Evolutionary conservation across 352 stramenopile species (phyloP), one percentile per base, ranked within the genome.

Genomic region (Pythium scleroteichum): DNA sequence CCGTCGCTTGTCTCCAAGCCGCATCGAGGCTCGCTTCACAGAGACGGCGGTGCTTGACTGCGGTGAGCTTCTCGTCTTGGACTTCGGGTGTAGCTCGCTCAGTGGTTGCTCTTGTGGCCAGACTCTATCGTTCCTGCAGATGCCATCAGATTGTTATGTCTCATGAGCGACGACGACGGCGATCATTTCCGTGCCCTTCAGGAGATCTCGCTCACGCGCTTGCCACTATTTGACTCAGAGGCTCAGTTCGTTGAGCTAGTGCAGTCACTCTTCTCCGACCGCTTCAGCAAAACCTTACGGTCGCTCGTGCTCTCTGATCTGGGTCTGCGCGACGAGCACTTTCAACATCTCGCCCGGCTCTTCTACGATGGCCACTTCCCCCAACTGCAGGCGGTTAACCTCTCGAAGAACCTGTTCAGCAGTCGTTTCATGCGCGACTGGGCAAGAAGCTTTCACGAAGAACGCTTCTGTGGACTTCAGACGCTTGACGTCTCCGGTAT

Each of bases 351-450:
- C 12, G 58, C 72, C 10, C 53, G 46, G 39, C 56, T 90, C 23
- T 73, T 84, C 46, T 76, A 79, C 62, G 75, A 78, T 17, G 71
- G 72, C 9, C 57, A 60, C 3, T 90, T 88, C 44, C 76, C 69
- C 17, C 26, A 22, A 26, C 52, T 90, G 0, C 26, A 54, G 12
- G 33, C 38, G 45, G 40, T 90, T 0, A 65, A 65, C 17, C 20
- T 90, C 26, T 67, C 75, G 0, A 44, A 51, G 0, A 81, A 86
- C 40, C 46, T 69, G 8, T 90, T 87, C 40, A 81, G 70, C 22
- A 87, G 78, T 59, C 71, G 78, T 16, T 88, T 87, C 59, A 70
- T 90, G 56, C 68, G 78, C 39, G 78, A 88, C 39, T 88, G 73
- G 78, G 59, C 57, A 19, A 66, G 41, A 39, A 72, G 68, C n/a